Conservation (phyloP, 2,329 filamentous ascomycete genomes). For the Aspergillus alliaceus region DNA sequence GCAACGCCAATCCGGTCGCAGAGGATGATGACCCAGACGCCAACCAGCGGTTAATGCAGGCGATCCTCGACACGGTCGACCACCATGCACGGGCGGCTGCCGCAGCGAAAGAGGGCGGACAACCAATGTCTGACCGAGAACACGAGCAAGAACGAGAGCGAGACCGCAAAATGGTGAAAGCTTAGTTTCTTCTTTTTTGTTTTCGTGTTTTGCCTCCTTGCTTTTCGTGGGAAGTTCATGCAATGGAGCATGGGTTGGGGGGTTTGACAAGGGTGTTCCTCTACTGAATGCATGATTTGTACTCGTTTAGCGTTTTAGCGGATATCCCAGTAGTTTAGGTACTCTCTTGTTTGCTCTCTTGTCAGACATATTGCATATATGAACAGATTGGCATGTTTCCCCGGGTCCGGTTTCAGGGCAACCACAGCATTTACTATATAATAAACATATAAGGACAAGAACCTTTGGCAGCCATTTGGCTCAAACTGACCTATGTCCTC, state of each 20-base stretch:
- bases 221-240: not conserved
- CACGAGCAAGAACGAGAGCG: slow-evolving; percentile 24
- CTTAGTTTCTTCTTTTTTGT: slow-evolving; percentile 10
- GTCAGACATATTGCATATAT: slow-evolving; percentile 5
- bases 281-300: slow-evolving; percentile 6
- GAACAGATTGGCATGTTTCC: not conserved
- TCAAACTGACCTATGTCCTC: no score
- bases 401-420: not conserved
- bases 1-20: slow-evolving; percentile 10
- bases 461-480: not conserved
- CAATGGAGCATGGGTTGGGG: not conserved
- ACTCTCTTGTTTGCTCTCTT: not conserved
- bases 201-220: slow-evolving; percentile 4
- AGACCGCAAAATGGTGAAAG: slow-evolving; percentile 31
- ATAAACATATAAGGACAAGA: not conserved
- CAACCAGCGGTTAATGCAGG: slow-evolving; percentile 42
- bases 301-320: slow-evolving; percentile 23
- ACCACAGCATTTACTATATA: not conserved
- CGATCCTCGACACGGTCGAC: slow-evolving; percentile 44
- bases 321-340: slow-evolving; percentile 22
- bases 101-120: slow-evolving; percentile 28
- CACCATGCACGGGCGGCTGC: slow-evolving; percentile 38
- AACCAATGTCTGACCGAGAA: slow-evolving; percentile 8
- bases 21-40: slow-evolving; percentile 41
- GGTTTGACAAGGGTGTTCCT: slow-evolving; percentile 5